A percentile compares a stretch with the other conserved stretches of the same genome.
These are phyloP conservation scores for Vanderwaltozyma verrucispora DNA, from an alignment of 805 yeast species.

Conservation along the genomic window DNA sequence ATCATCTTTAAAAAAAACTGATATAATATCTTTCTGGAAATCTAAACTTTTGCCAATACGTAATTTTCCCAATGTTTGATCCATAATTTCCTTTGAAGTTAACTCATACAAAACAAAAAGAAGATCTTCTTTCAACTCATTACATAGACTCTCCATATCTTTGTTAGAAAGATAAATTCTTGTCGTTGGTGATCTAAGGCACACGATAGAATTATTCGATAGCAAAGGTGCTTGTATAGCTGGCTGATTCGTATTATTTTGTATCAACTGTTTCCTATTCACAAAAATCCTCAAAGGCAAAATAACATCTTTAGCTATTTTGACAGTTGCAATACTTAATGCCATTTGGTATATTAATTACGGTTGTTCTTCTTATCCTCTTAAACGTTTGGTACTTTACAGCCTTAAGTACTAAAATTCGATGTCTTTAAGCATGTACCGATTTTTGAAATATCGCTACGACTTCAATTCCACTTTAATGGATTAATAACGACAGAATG, in stretches of 20 bases:
- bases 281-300: slow-evolving; percentile 22
- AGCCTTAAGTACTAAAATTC: too few relatives aligned
- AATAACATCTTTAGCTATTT: slow-evolving; percentile 12
- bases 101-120: slow-evolving; percentile 22
- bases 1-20: slow-evolving; percentile 5
- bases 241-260: slow-evolving; percentile 12
- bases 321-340: slow-evolving; percentile 18
- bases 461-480: too few relatives aligned
- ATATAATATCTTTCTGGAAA: slow-evolving; percentile 10
- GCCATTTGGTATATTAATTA: too few relatives aligned
- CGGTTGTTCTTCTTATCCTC: too few relatives aligned
- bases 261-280: slow-evolving; percentile 21
- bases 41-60: slow-evolving; percentile 19
- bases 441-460: too few relatives aligned
- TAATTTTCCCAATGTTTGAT: slow-evolving; percentile 15
- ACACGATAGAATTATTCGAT: slow-evolving; percentile 27
- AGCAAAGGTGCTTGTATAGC: slow-evolving; percentile 26
- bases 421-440: too few relatives aligned
- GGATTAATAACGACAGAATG: too few relatives aligned
- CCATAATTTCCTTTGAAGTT: slow-evolving; percentile 13
- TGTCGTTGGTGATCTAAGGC: slow-evolving; percentile 22
- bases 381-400: too few relatives aligned
- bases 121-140: slow-evolving; percentile 21
- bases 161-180: slow-evolving; percentile 22
- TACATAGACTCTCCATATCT: slow-evolving; percentile 20